Evolutionary conservation across 2,329 filamentous ascomycete genomes (phyloP), one percentile per base, ranked within the genome.

Genomic region (Calonectria ilicicola): DNA sequence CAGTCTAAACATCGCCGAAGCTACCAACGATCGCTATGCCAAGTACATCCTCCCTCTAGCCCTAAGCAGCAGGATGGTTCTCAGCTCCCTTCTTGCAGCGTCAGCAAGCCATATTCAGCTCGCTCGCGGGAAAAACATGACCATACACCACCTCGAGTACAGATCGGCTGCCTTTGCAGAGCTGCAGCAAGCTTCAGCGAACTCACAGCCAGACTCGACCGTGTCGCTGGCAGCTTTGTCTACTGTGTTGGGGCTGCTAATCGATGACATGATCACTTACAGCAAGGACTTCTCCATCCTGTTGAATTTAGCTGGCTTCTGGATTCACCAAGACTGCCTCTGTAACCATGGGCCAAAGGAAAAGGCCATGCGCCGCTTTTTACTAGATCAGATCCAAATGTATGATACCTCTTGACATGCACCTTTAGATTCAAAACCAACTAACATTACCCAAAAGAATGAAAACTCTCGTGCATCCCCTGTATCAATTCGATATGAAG

Each of bases 241-340:
- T 9, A 47, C 60, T 6, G 21, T 64, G 10, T 35, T 64, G n/a
- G 60, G 60, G 7, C n/a, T 64, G 10, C 42, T 64, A 21, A 64
- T 64, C 12, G 60, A 64, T 23, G 60, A 64, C 44, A 64, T 64
- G 60, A 64, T 64, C n/a, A 64, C 60, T 15, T 64, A 64, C 42
- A 64, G 60, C 26, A 64, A 47, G 21, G 60, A 64, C 5, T 64
- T 64, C 47, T 10, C 60, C 2, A 29, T 23, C 14, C 14, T 64
- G 19, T 35, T 64, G 9, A 64, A 64, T 14, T n/a, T 64, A 19
- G 60, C 60, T 23, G n/a, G 40, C 27, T 64, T 64, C 26, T 64
- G 60, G 60, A 64, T 64, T n/a, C 60, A 29, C 3, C 47, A 64
- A 23, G 60, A 64, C 27, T 64, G 60, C 8, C 27, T 64, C 12